Evolutionary conservation across 2,329 filamentous ascomycete genomes (phyloP), one percentile per base, ranked within the genome.

Genomic region (Pseudogymnoascus sp.): DNA sequence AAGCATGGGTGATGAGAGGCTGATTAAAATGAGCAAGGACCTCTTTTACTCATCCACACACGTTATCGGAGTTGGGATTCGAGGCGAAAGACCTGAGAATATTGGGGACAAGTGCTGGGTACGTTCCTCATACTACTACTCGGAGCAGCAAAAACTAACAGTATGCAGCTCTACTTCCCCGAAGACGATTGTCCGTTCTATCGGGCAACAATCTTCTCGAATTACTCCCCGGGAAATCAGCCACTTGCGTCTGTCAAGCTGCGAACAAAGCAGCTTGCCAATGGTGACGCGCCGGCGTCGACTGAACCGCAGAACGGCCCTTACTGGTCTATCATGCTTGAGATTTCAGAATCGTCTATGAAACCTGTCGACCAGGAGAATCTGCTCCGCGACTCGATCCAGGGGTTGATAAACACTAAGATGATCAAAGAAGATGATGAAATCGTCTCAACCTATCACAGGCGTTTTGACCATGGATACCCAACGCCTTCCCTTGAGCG

Each of bases 321-420:
- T 43, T 99, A 99, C 87, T 99, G 95, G 95, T 98, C 93, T 68
- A 96, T 99, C 82, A 99, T 99, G 95, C 81, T 99, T 71, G 95
- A 99, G 79, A 89, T 99, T 66, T 98, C 95, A 33, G 91, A 99
- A 79, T 98, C 93, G 33, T 86, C 85, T 73, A 86, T 96, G 88
- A 99, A 99, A 85, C 91, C 92, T 40, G 93, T 98, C 33, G 87
- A 98, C 77, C 81, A 89, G 71, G 86, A 87, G 71, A 96, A 89
- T 76, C 79, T 99, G 67, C 83, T 99, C 72, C 85, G 84, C 77
- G 93, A 99, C 74, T 95, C 86, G 73, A 98, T 99, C 76, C 90
- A 96, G 80, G 95, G 95, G 73, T 89, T 98, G 60, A 84, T 99
- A 83, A 98, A 97, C 85, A 99, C 95, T 16, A 89, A 96, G 69